Base-by-base conservation (phyloP, 257 asterid genomes). In the Salvia rosmarinus region DNA sequence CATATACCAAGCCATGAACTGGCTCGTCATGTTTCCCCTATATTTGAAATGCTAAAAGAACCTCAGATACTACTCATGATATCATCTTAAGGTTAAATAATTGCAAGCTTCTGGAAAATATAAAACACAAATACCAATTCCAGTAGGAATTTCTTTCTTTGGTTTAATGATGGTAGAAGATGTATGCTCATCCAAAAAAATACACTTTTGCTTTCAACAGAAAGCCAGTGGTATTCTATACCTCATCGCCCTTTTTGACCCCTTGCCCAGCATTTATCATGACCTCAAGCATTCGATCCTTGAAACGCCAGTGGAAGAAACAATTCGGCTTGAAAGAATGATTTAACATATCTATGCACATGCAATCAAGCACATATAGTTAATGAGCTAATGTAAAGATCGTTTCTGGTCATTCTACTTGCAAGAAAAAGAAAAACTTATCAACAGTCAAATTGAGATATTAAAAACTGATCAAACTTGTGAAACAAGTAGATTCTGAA, bases 271-370 rank as follows among this genome's bases (percentile, higher is more conserved):
- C 98, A 81, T 91, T 91, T 74, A 91, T 81, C 98, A 94, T 88
- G 86, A 94, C 99, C 85, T 94, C 96, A 80, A 94, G 93, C 98
- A 94, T 94, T 64, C 99, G 87, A 74, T 94, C 99, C 82, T 89
- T 94, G 90, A 91, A 94, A 78, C 96, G 99, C 99, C 99, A 94
- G 84, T 89, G 96, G 81, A 91, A 85, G 81, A 94, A 91, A 80
- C 99, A 94, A 78, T 89, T 91, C 23, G 96, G 97, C 84, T 83
- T 86, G 82, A 89, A 89, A 69, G 99, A 94, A 81, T 94, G 99
- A 81, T 89, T 91, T 78, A 94, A 79, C 99, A 94, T 93, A 83
- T 93, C 97, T 93, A 85, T 63, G 77, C 73, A 70, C 66, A 70
- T 37, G 77, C 78, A 46, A 57, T 49, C 44, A 79, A 71, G 32